These are phyloP conservation scores for Penicillium coprophilum DNA, from an alignment of 495 filamentous ascomycete genomes.

Conservation along the genomic window DNA sequence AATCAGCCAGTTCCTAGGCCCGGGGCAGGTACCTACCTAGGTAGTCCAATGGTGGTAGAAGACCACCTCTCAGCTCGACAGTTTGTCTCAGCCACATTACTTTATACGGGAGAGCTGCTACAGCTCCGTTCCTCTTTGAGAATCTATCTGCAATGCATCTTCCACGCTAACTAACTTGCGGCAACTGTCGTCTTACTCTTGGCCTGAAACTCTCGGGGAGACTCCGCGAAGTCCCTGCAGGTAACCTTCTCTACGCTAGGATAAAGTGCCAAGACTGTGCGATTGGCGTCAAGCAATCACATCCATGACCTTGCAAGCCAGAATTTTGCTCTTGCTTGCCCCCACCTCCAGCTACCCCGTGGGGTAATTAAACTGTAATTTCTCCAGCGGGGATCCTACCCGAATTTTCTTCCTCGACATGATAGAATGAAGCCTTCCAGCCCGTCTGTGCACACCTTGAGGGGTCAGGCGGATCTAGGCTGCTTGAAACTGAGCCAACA, in stretches of 20 bases:
- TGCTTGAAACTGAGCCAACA: neutral
- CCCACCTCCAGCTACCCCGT: slow-evolving; percentile 12
- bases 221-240: slow-evolving; percentile 18
- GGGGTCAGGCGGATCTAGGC: slow-evolving; percentile 4
- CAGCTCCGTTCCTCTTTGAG: slow-evolving; percentile 11
- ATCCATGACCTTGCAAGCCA: neutral
- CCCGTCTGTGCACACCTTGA: neutral
- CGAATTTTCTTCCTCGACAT: slow-evolving; percentile 4
- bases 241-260: slow-evolving; percentile 6
- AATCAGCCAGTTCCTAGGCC: neutral
- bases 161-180: slow-evolving; percentile 1
- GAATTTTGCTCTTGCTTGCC: neutral
- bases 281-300: neutral
- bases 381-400: slow-evolving; percentile 14
- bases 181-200: slow-evolving; percentile 8
- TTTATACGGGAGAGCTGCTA: slow-evolving; percentile 5
- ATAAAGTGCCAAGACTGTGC: slow-evolving; percentile 9
- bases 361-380: slow-evolving; percentile 14
- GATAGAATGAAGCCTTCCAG: slow-evolving; percentile 6
- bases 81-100: slow-evolving; percentile 2
- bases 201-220: slow-evolving; percentile 15
- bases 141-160: neutral
- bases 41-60: neutral
- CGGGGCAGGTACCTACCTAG: no score
- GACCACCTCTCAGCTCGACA: neutral